Evolutionary conservation across 192 early-diverging fungal genomes (phyloP).

Genomic region (Backusella macrospora): DNA sequence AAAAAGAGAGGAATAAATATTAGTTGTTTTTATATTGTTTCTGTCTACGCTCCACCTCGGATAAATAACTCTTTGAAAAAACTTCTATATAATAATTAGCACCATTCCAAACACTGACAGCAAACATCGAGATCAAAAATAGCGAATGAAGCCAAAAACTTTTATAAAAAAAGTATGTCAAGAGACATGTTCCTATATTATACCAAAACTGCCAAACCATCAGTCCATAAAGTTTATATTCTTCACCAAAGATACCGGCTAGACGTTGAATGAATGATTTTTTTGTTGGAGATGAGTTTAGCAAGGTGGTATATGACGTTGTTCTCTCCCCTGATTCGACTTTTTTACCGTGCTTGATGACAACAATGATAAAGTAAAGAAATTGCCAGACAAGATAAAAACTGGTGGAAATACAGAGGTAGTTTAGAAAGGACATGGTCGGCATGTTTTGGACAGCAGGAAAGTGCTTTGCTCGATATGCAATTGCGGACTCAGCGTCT

Average conservation of each 20-base stretch:
- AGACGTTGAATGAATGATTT: constrained; percentile 40
- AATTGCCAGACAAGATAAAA: constrained; percentile 33
- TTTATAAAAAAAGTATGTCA: constrained; percentile 53
- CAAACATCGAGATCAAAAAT: constrained; percentile 53
- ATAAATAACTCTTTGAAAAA: constrained; percentile 56
- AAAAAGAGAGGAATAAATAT: neutral
- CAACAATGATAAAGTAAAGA: constrained; percentile 34
- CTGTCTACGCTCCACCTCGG: constrained; percentile 27
- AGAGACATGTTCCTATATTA: constrained; percentile 48
- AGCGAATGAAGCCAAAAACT: constrained; percentile 55
- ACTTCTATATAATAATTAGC: constrained; percentile 73
- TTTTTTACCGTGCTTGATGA: constrained; percentile 32
- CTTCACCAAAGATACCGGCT: constrained; percentile 45
- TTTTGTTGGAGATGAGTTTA: constrained; percentile 46
- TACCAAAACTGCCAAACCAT: constrained; percentile 62
- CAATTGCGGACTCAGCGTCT: constrained; percentile 23
- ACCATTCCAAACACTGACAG: constrained; percentile 63
- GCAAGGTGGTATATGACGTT: constrained; percentile 62
- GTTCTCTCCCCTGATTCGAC: constrained; percentile 45
- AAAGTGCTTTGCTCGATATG: constrained; percentile 42
- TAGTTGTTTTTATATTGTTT: constrained; percentile 8
- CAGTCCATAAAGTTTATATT: constrained; percentile 58
- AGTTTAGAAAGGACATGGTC: constrained; percentile 18
- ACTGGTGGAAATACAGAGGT: constrained; percentile 19
- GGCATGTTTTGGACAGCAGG: constrained; percentile 45